A percentile compares a stretch with the other conserved stretches of the same genome.
Evolutionary conservation across 441 rosid species (phyloP).

Genomic region (Daphne laureola): DNA sequence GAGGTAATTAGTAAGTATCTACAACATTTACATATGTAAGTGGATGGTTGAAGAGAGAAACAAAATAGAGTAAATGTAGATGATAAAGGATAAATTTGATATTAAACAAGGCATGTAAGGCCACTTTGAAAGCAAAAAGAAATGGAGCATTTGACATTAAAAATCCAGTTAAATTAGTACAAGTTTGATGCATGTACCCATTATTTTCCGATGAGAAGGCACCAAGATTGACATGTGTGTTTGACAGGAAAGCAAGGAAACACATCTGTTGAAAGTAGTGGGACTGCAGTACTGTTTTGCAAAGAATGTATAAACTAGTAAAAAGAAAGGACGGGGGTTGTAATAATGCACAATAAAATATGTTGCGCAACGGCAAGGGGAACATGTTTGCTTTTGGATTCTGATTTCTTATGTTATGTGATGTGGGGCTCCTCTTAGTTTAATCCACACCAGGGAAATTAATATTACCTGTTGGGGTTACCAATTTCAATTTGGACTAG

Average conservation of each 20-base stretch:
- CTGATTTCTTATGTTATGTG: too few relatives aligned
- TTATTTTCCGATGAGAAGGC: not conserved
- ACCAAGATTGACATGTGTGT: constrained; percentile 1
- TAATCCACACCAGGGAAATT: not conserved
- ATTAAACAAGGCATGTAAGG: too few relatives aligned
- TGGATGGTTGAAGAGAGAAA: too few relatives aligned
- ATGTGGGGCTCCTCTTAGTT: constrained; percentile 1
- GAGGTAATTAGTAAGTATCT: too few relatives aligned
- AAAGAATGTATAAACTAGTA: constrained; percentile 2
- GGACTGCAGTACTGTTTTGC: not conserved
- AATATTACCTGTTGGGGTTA: not conserved
- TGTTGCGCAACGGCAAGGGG: constrained; percentile 20
- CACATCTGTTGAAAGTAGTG: not conserved
- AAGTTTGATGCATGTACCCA: too few relatives aligned
- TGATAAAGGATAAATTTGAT: too few relatives aligned
- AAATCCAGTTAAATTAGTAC: too few relatives aligned
- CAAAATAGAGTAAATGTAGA: too few relatives aligned
- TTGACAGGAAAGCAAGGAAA: not conserved
- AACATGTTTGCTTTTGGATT: constrained; percentile 9
- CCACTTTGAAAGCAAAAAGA: too few relatives aligned
- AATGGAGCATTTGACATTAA: too few relatives aligned
- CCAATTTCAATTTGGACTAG: too few relatives aligned
- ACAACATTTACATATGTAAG: too few relatives aligned
- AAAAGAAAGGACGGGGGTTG: constrained; percentile 9
- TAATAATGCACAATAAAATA: constrained; percentile 19